Percentiles rank a stretch among this genome's conserved stretches.
Evolutionary conservation across 805 yeast genomes (phyloP).

Genomic region (Kurtzmaniella cleridarum): DNA sequence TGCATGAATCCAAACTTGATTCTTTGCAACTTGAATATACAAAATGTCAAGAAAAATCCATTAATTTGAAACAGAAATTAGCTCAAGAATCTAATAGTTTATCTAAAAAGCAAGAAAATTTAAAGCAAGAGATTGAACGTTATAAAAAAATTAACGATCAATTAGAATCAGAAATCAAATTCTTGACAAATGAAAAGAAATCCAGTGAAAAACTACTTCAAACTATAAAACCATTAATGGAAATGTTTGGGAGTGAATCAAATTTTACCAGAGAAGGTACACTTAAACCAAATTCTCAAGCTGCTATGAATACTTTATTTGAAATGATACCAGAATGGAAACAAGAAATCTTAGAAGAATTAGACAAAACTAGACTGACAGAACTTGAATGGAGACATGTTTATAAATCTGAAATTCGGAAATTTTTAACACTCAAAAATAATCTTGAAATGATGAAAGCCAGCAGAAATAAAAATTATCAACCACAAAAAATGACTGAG

Average conservation of each 20-base stretch:
- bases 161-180: conserved; percentile 22
- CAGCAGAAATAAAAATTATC: conserved; percentile 20
- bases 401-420: conserved; percentile 24
- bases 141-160: conserved; percentile 17
- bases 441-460: conserved; percentile 22
- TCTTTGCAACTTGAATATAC: conserved; percentile 12
- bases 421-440: conserved; percentile 23
- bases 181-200: conserved; percentile 18
- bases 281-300: conserved; percentile 21
- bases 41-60: conserved; percentile 19
- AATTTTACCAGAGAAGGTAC: conserved; percentile 28
- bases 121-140: conserved; percentile 11
- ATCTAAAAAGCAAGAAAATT: conserved; percentile 9
- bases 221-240: conserved; percentile 20
- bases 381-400: conserved; percentile 28
- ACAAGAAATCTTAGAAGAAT: conserved; percentile 22
- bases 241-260: conserved; percentile 13
- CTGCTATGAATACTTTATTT: conserved; percentile 18
- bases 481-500: conserved; percentile 28
- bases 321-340: conserved; percentile 32
- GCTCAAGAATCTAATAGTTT: conserved; percentile 17
- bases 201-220: conserved; percentile 11
- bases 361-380: conserved; percentile 13
- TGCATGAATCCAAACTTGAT: conserved; percentile 14
- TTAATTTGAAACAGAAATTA: conserved; percentile 18